Percentiles rank a stretch among this genome's conserved stretches.
Conservation (phyloP, 176 grass and related monocot species). For the Ananas comosus region DNA sequence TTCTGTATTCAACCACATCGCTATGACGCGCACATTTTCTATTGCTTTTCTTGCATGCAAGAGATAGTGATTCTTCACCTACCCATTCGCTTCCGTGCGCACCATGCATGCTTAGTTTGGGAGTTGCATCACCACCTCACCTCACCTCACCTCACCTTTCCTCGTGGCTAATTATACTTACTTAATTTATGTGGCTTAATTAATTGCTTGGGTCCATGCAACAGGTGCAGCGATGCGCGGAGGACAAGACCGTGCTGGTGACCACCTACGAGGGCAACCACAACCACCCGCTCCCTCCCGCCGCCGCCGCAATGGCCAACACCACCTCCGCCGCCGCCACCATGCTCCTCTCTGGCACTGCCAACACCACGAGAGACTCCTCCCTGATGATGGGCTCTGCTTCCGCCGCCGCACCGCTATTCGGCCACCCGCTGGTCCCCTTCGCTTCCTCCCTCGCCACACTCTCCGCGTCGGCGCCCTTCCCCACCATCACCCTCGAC, state of each 20-base stretch:
- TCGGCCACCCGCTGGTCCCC: neutral
- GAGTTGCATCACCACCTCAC: neutral
- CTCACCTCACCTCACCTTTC: neutral
- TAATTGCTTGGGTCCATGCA: neutral
- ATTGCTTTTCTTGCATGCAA: no score
- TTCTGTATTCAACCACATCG: no score
- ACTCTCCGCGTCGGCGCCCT: slow-evolving; percentile 3
- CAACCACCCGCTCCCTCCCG: slow-evolving; percentile 18
- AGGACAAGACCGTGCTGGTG: slow-evolving; percentile 12
- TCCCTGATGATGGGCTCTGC: neutral
- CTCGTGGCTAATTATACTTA: neutral
- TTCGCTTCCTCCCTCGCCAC: neutral
- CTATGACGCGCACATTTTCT: no score
- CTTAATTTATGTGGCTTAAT: neutral
- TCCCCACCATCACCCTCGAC: slow-evolving; percentile 23
- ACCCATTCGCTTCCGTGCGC: no score
- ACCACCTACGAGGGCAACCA: slow-evolving; percentile 23
- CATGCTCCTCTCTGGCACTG: slow-evolving; percentile 10
- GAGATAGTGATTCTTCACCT: no score
- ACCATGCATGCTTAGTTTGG: neutral
- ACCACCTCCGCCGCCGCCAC: slow-evolving; percentile 6
- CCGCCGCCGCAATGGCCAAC: slow-evolving; percentile 9
- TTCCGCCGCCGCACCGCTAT: neutral
- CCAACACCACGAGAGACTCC: neutral
- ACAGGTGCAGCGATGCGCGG: slow-evolving; percentile 16